Evolutionary conservation across 345 rosid genomes (phyloP).

Genomic region (Linum usitatissimum): DNA sequence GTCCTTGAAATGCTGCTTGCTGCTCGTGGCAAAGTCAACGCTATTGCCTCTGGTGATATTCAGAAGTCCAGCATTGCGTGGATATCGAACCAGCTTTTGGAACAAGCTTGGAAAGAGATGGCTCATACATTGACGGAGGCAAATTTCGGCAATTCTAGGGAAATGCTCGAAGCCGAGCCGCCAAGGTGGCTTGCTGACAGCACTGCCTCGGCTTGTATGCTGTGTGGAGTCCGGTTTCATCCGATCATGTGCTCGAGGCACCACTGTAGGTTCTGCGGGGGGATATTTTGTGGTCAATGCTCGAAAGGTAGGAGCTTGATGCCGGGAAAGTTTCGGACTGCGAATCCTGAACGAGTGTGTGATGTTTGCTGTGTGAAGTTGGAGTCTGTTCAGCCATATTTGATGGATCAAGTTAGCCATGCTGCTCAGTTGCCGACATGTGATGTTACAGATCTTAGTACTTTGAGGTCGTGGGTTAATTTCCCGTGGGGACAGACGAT

Average conservation of each 20-base stretch:
- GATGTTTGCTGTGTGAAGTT: conserved; percentile 86
- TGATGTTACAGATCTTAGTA: conserved; percentile 90
- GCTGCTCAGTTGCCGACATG: conserved; percentile 82
- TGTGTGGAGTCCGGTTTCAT: conserved; percentile 76
- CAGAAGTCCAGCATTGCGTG: conserved; percentile 39
- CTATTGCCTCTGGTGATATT: conserved; percentile 58
- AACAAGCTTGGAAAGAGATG: conserved; percentile 97
- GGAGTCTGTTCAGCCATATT: conserved; percentile 70
- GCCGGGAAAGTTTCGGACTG: conserved; percentile 54
- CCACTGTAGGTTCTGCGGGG: conserved; percentile 95
- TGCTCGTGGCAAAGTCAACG: conserved; percentile 71
- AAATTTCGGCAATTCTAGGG: conserved; percentile 49
- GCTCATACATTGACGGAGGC: conserved; percentile 75
- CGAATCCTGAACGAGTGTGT: conserved; percentile 80
- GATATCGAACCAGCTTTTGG: conserved; percentile 57
- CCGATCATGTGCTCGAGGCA: conserved; percentile 93
- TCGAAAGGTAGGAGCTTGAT: conserved; percentile 85
- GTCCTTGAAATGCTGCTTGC: conserved; percentile 70
- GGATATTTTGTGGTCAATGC: conserved; percentile 74
- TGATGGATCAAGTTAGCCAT: conserved; percentile 89
- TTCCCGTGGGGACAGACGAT: conserved; percentile 94
- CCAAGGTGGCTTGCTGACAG: conserved; percentile 91
- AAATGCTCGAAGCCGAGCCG: conserved; percentile 77
- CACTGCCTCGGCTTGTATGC: conserved; percentile 81
- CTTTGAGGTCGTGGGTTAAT: conserved; percentile 93